Conservation (phyloP, 345 rosid species). For the Arabidopsis arenosa region DNA sequence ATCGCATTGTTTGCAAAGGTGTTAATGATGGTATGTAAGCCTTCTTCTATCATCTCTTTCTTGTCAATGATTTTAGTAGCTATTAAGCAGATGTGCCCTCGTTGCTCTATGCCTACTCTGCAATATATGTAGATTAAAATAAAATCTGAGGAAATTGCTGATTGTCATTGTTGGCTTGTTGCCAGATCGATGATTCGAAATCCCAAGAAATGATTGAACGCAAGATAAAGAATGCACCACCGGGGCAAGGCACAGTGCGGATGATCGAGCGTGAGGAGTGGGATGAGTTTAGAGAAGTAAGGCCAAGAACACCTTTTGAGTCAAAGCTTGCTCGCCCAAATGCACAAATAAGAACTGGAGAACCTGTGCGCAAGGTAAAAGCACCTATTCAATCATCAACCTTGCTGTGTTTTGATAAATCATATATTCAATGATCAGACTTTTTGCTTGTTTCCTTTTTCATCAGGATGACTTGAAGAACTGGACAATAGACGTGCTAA, state of each 20-base stretch:
- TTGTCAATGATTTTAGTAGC: not conserved
- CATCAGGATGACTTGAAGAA: slow-evolving; percentile 81
- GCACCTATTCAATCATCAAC: slow-evolving; percentile 5
- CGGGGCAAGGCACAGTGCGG: slow-evolving; percentile 80
- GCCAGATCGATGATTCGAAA: slow-evolving; percentile 73
- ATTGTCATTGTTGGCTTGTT: slow-evolving; percentile 15
- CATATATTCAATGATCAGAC: not conserved
- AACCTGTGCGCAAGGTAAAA: slow-evolving; percentile 61
- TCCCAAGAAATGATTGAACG: slow-evolving; percentile 90
- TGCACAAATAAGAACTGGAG: slow-evolving; percentile 86
- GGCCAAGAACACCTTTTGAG: slow-evolving; percentile 96
- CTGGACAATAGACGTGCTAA: slow-evolving; percentile 89
- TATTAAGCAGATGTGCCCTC: not conserved
- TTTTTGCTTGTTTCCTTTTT: slow-evolving; percentile 9
- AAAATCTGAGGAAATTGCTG: not conserved
- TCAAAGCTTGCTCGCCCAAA: slow-evolving; percentile 92
- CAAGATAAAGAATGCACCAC: slow-evolving; percentile 81
- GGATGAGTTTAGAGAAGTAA: slow-evolving; percentile 81
- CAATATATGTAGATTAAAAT: too few relatives aligned
- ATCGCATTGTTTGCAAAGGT: slow-evolving; percentile 75
- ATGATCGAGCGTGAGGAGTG: slow-evolving; percentile 89
- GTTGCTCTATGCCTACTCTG: too few relatives aligned
- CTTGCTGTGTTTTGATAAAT: not conserved
- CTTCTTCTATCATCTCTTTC: slow-evolving; percentile 1
- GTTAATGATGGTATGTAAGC: slow-evolving; percentile 74